A percentile compares a stretch with the other conserved stretches of the same genome.
These are phyloP conservation scores for Schizophyllum commune DNA, from an alignment of 1,284 basidiomycete genomes.

Conservation along the genomic window DNA sequence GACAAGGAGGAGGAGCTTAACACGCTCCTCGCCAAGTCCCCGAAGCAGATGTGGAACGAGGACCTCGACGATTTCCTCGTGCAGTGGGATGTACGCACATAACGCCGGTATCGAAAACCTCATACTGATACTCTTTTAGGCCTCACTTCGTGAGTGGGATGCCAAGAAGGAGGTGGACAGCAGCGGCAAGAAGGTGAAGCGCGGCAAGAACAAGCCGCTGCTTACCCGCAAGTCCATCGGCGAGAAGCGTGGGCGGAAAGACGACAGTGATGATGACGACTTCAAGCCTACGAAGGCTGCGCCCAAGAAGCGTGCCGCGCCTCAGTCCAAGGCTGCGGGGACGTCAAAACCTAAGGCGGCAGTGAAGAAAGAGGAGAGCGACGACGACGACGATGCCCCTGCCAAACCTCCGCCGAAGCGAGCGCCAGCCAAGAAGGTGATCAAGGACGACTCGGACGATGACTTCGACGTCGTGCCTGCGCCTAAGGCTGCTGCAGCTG, in stretches of 20 bases:
- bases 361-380: neutral
- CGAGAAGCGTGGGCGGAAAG: constrained; percentile 5
- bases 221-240: constrained; percentile 66
- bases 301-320: constrained; percentile 10
- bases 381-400: constrained; percentile 13
- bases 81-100: constrained; percentile 72
- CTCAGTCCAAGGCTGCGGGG: neutral
- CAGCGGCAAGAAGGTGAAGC: constrained; percentile 58
- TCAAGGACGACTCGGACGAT: constrained; percentile 18
- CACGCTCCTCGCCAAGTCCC: constrained; percentile 69
- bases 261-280: constrained; percentile 23
- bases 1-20: constrained; percentile 84
- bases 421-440: constrained; percentile 13
- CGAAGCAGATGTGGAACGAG: constrained; percentile 84
- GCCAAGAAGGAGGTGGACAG: constrained; percentile 45
- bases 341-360: neutral
- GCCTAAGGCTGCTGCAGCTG: constrained; percentile 11
- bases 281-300: constrained; percentile 10
- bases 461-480: constrained; percentile 14
- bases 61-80: constrained; percentile 83
- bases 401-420: constrained; percentile 22
- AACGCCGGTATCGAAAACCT: neutral
- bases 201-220: constrained; percentile 65
- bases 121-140: constrained; percentile 31
- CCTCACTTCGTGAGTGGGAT: constrained; percentile 52